Percentiles rank a stretch among this genome's conserved stretches.
These are phyloP conservation scores for Aspergillus melleus DNA, from an alignment of 2,329 filamentous ascomycete genomes.

Conservation along the genomic window DNA sequence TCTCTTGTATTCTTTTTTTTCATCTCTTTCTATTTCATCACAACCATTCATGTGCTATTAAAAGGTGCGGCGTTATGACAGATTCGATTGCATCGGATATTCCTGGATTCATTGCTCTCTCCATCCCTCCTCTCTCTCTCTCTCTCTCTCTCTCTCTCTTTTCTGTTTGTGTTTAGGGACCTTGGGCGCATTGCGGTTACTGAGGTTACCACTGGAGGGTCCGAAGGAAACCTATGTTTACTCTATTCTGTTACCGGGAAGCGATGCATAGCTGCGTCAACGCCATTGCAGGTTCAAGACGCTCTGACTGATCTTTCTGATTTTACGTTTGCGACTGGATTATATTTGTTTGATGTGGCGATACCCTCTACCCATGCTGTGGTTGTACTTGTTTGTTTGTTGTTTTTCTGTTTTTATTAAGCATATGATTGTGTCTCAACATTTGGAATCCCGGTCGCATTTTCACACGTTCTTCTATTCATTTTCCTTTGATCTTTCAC, in stretches of 20 bases:
- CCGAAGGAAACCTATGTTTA: conserved; percentile 8
- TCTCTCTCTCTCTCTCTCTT: background rate
- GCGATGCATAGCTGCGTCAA: conserved; percentile 7
- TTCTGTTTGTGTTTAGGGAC: conserved; percentile 11
- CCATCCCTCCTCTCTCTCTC: too few species aligned
- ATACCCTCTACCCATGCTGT: conserved; percentile 24
- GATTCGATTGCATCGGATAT: conserved; percentile 5
- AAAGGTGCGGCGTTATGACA: conserved; percentile 20
- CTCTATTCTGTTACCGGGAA: conserved; percentile 10
- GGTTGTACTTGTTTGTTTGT: conserved; percentile 10
- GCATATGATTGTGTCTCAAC: conserved; percentile 7
- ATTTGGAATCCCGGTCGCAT: conserved; percentile 13
- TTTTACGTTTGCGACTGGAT: conserved; percentile 14
- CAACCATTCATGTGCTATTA: conserved; percentile 17
- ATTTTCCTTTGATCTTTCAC: background rate
- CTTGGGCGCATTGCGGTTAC: conserved; percentile 13
- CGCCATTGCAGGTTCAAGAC: conserved; percentile 5
- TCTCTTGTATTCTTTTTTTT: conserved; percentile 5
- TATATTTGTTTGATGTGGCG: conserved; percentile 24
- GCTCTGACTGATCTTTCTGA: conserved; percentile 14
- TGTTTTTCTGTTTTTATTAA: conserved; percentile 13
- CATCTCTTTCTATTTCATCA: conserved; percentile 3
- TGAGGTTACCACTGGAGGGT: conserved; percentile 13
- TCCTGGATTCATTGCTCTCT: background rate
- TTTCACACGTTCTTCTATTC: conserved; percentile 4